phyloP scores from a whole-genome alignment of 805 yeast genomes.

The Lachancea sp. region DNA sequence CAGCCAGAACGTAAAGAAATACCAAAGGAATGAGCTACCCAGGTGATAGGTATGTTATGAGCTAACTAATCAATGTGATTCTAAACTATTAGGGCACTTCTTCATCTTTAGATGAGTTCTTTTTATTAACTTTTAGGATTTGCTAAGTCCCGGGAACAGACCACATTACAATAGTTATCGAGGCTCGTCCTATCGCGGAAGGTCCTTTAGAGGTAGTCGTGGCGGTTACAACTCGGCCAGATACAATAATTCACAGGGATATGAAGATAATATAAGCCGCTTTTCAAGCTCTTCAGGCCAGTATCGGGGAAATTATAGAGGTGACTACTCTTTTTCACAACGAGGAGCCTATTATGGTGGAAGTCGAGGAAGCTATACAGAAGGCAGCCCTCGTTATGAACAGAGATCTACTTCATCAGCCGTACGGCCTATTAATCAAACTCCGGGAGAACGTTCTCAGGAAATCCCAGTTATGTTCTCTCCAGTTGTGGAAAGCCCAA shows the following conservation, averaged over 20 bases:
- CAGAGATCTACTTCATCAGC: neutral
- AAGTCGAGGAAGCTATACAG: conserved; percentile 3
- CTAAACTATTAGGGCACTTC: too few species aligned
- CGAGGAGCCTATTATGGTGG: conserved; percentile 2
- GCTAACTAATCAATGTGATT: too few species aligned
- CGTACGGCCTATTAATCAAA: neutral
- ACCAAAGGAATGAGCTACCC: conserved; percentile 4
- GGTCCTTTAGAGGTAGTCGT: conserved; percentile 8
- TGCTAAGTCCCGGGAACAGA: conserved; percentile 2
- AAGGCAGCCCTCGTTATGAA: neutral
- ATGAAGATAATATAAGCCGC: conserved; percentile 3
- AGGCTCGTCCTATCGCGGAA: conserved; percentile 8
- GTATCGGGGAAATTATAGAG: conserved; percentile 2
- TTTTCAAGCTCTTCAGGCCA: neutral
- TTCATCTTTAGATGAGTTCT: too few species aligned
- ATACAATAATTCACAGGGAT: neutral
- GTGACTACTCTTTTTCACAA: conserved; percentile 2
- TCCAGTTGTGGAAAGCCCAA: neutral
- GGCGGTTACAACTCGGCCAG: conserved; percentile 5
- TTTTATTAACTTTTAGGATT: too few species aligned
- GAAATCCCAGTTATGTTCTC: neutral
- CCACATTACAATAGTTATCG: conserved; percentile 4
- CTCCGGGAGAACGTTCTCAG: conserved; percentile 1
- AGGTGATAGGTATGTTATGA: conserved; percentile 5
- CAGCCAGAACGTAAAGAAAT: too few species aligned